Evolutionary conservation across 108 stramenopile genomes (phyloP).

Genomic region (Pinguiococcus pyrenoidosus): DNA sequence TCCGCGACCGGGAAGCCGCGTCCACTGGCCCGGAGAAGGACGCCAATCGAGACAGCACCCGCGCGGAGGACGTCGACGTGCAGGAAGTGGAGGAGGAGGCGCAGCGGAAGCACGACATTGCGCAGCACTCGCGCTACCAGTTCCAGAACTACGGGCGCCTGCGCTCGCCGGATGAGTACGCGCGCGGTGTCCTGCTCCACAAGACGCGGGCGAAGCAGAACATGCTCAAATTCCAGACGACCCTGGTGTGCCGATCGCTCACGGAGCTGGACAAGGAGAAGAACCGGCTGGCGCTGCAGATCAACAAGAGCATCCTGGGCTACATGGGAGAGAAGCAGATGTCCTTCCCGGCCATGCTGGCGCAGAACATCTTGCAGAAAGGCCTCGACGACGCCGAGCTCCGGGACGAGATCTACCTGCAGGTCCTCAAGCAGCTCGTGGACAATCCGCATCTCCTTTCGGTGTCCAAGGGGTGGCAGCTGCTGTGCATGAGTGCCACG

Average conservation of each 20-base stretch:
- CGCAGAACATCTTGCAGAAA: slow-evolving; percentile 3
- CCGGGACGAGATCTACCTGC: slow-evolving; percentile 26
- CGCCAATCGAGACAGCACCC: too few relatives aligned
- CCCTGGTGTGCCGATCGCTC: slow-evolving; percentile 7
- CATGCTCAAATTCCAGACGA: slow-evolving; percentile 9
- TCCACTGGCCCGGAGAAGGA: too few relatives aligned
- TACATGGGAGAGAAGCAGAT: slow-evolving; percentile 17
- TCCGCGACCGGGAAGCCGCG: too few relatives aligned
- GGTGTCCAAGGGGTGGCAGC: slow-evolving; percentile 7
- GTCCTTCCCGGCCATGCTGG: slow-evolving; percentile 8
- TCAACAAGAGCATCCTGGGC: slow-evolving; percentile 3
- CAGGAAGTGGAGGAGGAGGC: too few relatives aligned
- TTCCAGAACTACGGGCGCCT: slow-evolving; percentile 9
- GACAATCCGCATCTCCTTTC: slow-evolving; percentile 16
- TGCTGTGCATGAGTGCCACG: slow-evolving; percentile 4
- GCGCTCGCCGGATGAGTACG: slow-evolving; percentile 7
- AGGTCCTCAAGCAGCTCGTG: slow-evolving; percentile 21
- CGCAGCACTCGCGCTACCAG: slow-evolving; percentile 1
- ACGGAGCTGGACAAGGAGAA: slow-evolving; percentile 12
- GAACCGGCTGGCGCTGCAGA: slow-evolving; percentile 13
- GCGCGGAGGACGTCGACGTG: slow-evolving; percentile 13
- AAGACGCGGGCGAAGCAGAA: slow-evolving; percentile 3
- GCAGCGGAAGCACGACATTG: too few relatives aligned
- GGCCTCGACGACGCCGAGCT: slow-evolving; percentile 10
- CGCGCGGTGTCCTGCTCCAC: slow-evolving; percentile 9